Conservation (phyloP, 345 rosid genomes). For the Isatis tinctoria region DNA sequence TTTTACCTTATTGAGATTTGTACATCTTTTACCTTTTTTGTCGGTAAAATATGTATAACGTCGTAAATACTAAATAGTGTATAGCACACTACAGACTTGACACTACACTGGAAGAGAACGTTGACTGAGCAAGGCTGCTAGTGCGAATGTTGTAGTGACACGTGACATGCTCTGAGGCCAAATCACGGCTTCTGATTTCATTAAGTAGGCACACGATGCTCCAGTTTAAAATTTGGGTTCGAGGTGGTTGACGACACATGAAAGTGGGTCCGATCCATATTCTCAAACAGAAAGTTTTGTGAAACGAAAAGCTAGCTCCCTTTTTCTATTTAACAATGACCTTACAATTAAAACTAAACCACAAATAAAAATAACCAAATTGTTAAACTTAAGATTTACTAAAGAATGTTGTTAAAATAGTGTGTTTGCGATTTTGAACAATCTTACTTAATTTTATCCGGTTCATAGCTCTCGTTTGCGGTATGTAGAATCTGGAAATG, state of each 20-base stretch:
- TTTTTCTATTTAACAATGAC: no score
- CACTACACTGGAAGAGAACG: neutral
- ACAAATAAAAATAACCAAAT: neutral
- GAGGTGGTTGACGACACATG: neutral
- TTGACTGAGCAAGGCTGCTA: slow-evolving; percentile 18
- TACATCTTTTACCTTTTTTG: neutral
- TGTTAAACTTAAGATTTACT: neutral
- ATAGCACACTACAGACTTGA: neutral
- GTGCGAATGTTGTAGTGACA: neutral
- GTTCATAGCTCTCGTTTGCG: neutral
- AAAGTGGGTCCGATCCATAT: neutral
- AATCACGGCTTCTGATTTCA: neutral
- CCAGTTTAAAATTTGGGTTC: neutral
- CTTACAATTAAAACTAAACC: neutral
- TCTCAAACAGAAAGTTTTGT: neutral
- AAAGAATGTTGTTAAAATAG: neutral
- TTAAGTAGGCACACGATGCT: neutral
- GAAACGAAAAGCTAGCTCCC: neutral
- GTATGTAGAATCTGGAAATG: neutral
- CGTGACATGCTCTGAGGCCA: slow-evolving; percentile 2
- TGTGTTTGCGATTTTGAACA: neutral
- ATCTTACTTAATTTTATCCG: neutral
- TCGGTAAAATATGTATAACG: slow-evolving; percentile 14
- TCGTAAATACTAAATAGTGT: neutral
- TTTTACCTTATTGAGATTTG: slow-evolving; percentile 18